These are phyloP conservation scores for Ochetophila trinervis DNA, from an alignment of 306 rosid genomes.

Conservation along the genomic window DNA sequence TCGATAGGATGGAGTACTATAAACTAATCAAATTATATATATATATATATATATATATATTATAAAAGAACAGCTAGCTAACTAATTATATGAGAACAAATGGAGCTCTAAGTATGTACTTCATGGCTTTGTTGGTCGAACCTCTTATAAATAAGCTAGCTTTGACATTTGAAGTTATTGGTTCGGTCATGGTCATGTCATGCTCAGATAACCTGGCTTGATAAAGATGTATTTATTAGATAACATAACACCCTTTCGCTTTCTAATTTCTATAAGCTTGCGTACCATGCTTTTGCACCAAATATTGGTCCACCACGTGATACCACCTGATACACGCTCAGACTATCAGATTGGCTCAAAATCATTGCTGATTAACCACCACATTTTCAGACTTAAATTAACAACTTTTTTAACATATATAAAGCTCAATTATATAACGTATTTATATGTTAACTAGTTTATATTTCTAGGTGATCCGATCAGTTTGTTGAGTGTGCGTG, in stretches of 20 bases:
- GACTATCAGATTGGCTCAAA: slow-evolving; percentile 11
- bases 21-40: too few species aligned
- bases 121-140: slow-evolving; percentile 35
- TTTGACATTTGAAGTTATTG: slow-evolving; percentile 27
- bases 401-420: too few species aligned
- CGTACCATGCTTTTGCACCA: slow-evolving; percentile 29
- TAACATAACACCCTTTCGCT: slow-evolving; percentile 7
- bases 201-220: slow-evolving; percentile 33
- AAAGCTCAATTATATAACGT: too few species aligned
- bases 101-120: too few species aligned
- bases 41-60: too few species aligned
- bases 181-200: slow-evolving; percentile 27
- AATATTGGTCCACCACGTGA: slow-evolving; percentile 42
- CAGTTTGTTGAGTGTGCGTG: background rate
- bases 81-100: too few species aligned
- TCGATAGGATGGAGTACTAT: too few species aligned
- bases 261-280: slow-evolving; percentile 20
- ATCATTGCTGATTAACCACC: slow-evolving; percentile 1
- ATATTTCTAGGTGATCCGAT: too few species aligned
- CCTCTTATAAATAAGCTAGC: too few species aligned
- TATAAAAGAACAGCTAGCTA: too few species aligned
- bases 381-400: too few species aligned
- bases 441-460: too few species aligned
- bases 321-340: slow-evolving; percentile 26
- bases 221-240: slow-evolving; percentile 28